Evolutionary conservation across 2,329 filamentous ascomycete genomes (phyloP), one percentile per base, ranked within the genome.

Genomic region (Lecanicillium sp.): DNA sequence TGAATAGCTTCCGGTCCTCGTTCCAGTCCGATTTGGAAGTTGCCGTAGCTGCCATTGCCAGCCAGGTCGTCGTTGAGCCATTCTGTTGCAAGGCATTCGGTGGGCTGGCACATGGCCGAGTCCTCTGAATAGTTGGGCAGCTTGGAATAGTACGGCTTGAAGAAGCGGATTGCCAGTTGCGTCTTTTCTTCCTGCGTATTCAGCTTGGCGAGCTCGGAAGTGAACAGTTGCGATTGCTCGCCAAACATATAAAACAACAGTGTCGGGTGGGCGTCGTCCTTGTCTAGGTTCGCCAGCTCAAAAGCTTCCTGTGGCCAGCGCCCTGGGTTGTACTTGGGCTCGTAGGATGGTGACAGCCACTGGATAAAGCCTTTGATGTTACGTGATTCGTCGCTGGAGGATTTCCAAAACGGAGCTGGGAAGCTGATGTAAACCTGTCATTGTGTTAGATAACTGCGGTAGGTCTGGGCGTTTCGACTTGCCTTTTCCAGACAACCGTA

Each of bases 241-340:
- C 83, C 83, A 51, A 79, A 82, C 27, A 71, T 80, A 65, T 88
- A 95, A 71, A 94, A 95, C 18, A 95, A 74, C 4, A 95, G 71
- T 0, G 87, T 94, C 7, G 88, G 84, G 43, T 94, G 87, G 0
- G 81, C 72, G 36, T 66, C 68, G 2, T 63, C 52, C 0, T 54
- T 49, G 0, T 75, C 69, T 3, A 94, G 68, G 2, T 81, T 77
- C 30, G 83, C 80, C 17, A 95, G 72, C 42, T 90, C 88, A 42
- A 94, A 70, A 38, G 79, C 74, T 61, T 90, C 82, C 58, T 87
- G 83, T 45, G 79, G 77, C 85, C 86, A 92, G 43, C 68, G 61
- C 5, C 70, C 50, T 2, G 78, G 74, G 48, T 84, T 82, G 2
- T 77, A 73, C 36, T 72, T 62, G 0, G 65, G 45, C 0, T 80